phyloP scores from a whole-genome alignment of 176 grass and related monocot species.

The Triticum dicoccoides region DNA sequence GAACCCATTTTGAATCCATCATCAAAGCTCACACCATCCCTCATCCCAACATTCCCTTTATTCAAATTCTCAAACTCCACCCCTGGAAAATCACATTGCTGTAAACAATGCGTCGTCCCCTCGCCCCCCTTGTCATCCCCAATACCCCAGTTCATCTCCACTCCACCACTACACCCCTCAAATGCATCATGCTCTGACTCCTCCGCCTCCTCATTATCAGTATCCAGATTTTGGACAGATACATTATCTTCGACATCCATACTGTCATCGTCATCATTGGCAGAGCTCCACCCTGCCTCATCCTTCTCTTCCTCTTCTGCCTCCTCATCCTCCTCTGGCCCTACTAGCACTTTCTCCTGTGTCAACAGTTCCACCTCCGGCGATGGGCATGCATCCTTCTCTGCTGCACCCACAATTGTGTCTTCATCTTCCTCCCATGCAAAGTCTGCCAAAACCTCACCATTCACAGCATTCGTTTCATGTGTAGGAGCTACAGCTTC shows the following conservation, averaged over 20 bases:
- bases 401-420: not conserved
- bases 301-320: slow-evolving; percentile 28
- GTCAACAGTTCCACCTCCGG: slow-evolving; percentile 7
- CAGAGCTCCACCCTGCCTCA: slow-evolving; percentile 35
- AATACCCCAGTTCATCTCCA: slow-evolving; percentile 53
- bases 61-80: slow-evolving; percentile 92
- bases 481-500: not conserved
- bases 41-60: slow-evolving; percentile 57
- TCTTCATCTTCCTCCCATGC: not conserved
- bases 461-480: not conserved
- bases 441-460: not conserved
- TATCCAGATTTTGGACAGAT: slow-evolving; percentile 41
- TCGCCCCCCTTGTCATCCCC: slow-evolving; percentile 41
- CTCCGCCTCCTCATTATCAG: slow-evolving; percentile 32
- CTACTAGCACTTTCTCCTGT: slow-evolving; percentile 18
- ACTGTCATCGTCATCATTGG: slow-evolving; percentile 29
- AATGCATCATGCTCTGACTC: slow-evolving; percentile 46
- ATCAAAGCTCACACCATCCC: slow-evolving; percentile 42
- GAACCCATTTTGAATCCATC: slow-evolving; percentile 55
- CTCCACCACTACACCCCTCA: slow-evolving; percentile 36
- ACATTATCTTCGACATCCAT: slow-evolving; percentile 38
- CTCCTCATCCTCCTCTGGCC: slow-evolving; percentile 20
- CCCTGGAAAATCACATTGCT: slow-evolving; percentile 42
- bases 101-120: slow-evolving; percentile 46
- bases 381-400: slow-evolving; percentile 26